Conservation (phyloP, 2,329 filamentous ascomycete species). For the Trichoderma simmonsii region DNA sequence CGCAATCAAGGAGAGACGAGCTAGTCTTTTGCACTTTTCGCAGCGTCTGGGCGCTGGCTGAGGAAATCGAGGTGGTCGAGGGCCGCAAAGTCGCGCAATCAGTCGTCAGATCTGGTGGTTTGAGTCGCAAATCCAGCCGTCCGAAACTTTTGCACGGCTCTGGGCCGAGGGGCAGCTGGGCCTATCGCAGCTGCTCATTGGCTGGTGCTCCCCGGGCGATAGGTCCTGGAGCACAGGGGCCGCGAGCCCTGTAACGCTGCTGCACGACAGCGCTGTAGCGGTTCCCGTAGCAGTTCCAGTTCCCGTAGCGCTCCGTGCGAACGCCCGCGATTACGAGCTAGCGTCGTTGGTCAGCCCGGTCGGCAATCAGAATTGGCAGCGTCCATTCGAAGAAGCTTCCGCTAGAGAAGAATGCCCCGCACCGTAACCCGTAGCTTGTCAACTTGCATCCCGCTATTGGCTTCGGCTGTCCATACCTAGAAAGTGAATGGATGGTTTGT, state of each 20-base stretch:
- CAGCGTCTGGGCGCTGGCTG: not conserved
- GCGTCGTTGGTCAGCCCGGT: not conserved
- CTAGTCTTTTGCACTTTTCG: not conserved
- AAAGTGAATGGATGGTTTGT: not conserved
- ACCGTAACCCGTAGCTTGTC: not conserved
- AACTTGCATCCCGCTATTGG: not conserved
- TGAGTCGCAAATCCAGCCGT: constrained; percentile 10
- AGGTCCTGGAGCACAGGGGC: constrained; percentile 4
- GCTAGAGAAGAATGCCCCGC: not conserved
- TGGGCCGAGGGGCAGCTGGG: constrained; percentile 6
- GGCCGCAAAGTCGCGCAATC: constrained; percentile 7
- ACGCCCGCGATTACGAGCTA: not conserved
- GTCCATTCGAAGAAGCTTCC: not conserved
- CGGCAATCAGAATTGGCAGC: not conserved
- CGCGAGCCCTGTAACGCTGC: constrained; percentile 1
- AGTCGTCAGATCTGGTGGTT: not conserved
- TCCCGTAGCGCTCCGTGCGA: not conserved
- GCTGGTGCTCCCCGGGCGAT: not conserved
- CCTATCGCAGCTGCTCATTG: constrained; percentile 10
- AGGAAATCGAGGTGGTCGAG: not conserved
- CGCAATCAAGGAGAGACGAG: not conserved
- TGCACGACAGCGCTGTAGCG: constrained; percentile 10
- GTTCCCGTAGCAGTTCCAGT: not conserved
- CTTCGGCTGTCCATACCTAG: not conserved
- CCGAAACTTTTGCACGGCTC: constrained; percentile 22